Evolutionary conservation across 805 yeast species (phyloP).

Genomic region (Zygoascus biomembranicola): DNA sequence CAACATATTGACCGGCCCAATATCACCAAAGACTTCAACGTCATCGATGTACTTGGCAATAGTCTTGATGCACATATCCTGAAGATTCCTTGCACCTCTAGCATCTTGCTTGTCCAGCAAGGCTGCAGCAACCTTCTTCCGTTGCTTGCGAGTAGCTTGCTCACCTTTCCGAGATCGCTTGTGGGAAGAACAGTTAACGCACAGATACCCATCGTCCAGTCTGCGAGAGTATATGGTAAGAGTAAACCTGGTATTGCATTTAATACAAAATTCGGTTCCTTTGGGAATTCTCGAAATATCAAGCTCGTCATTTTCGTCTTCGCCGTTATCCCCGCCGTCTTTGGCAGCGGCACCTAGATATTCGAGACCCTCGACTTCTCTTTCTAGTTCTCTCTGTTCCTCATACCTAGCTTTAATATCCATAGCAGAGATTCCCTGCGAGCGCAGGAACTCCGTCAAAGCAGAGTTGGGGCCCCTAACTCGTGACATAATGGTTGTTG

Average conservation of each 20-base stretch:
- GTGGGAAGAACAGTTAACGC: constrained; percentile 53
- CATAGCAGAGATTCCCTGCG: constrained; percentile 78
- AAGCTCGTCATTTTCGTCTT: constrained; percentile 28
- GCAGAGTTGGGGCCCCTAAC: constrained; percentile 49
- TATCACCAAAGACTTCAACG: constrained; percentile 79
- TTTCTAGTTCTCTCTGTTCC: constrained; percentile 14
- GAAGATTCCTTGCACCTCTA: constrained; percentile 50
- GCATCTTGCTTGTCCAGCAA: constrained; percentile 63
- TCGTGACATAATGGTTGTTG: constrained; percentile 1
- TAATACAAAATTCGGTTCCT: constrained; percentile 52
- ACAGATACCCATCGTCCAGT: constrained; percentile 34
- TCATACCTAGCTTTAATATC: constrained; percentile 43
- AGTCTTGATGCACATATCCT: constrained; percentile 67
- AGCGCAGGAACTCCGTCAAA: constrained; percentile 75
- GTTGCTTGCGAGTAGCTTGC: constrained; percentile 56
- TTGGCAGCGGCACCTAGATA: constrained; percentile 11
- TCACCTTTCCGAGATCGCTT: neutral
- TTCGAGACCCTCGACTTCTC: constrained; percentile 17
- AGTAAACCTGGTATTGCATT: constrained; percentile 50
- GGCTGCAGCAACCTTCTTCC: constrained; percentile 78
- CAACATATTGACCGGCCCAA: constrained; percentile 63
- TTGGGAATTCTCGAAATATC: constrained; percentile 33
- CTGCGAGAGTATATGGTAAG: constrained; percentile 59
- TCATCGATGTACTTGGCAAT: constrained; percentile 61
- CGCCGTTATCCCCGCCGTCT: constrained; percentile 30